These are phyloP conservation scores for Suillus spraguei DNA, from an alignment of 768 basidiomycete species.

Conservation along the genomic window DNA sequence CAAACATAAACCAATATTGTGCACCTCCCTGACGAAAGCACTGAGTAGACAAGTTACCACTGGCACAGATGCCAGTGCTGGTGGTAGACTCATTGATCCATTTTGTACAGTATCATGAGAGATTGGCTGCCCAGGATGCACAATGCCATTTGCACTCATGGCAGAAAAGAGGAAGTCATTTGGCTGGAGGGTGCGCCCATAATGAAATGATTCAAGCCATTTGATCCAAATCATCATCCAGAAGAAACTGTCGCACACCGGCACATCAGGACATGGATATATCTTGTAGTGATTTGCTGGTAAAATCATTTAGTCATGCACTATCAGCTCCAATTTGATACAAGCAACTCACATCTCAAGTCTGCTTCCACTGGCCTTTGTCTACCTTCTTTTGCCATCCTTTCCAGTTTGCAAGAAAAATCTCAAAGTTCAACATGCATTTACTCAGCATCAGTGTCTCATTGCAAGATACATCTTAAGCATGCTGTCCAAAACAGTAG, in stretches of 20 bases:
- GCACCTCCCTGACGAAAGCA: constrained; percentile 32
- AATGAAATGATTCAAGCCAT: constrained; percentile 4
- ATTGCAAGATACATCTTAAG: no score
- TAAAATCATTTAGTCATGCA: background rate
- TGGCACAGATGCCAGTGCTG: background rate
- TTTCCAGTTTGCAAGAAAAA: constrained; percentile 25
- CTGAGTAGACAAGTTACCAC: constrained; percentile 29
- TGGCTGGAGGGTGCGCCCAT: constrained; percentile 13
- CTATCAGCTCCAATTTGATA: background rate
- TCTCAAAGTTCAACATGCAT: constrained; percentile 15
- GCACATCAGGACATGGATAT: background rate
- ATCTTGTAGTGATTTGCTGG: constrained; percentile 12
- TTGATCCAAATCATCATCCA: constrained; percentile 9
- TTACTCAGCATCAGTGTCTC: constrained; percentile 5
- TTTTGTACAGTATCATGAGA: constrained; percentile 27
- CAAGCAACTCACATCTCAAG: constrained; percentile 17
- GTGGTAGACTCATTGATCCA: constrained; percentile 15
- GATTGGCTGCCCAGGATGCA: constrained; percentile 25
- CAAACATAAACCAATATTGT: constrained; percentile 30
- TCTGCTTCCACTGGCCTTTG: constrained; percentile 26
- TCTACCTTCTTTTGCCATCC: constrained; percentile 27
- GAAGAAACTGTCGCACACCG: no score
- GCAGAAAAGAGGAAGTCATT: constrained; percentile 27
- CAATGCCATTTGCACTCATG: constrained; percentile 22
- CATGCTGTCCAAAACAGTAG: background rate